Base-by-base conservation (phyloP, 2,329 filamentous ascomycete genomes). In the Blastomyces gilchristii region DNA sequence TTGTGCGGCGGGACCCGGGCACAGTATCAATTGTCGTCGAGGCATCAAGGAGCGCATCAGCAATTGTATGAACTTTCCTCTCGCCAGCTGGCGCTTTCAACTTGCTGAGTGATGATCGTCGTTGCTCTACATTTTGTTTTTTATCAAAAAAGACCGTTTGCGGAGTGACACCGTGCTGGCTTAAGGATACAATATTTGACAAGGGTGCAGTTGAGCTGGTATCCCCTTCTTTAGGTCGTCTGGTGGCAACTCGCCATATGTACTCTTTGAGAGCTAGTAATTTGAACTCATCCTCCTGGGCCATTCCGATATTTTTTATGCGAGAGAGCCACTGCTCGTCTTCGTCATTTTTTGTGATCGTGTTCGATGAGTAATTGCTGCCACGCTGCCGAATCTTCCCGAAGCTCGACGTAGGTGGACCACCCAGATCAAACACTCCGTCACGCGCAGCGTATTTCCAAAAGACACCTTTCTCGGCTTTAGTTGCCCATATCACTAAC, bases 71-170 rank as follows among this genome's bases (percentile, higher is more conserved):
- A 5, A 85, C 83, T 11, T 68, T 75, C 76, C 78, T 64, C 72
- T 79, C 63, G 64, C 73, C 65, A 49, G 62, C 73, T 68, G 61
- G 73, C 68, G 64, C 74, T 62, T 70, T 69, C 62, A 65, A 54
- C 60, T 69, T 70, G 45, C 67, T 65, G n/a, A 69, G 41, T 47
- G 72, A 68, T 54, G 64, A 67, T 67, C 66, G 68, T 62, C 70
- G 70, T 49, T 72, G 68, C 28, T 79, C 80, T 11, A 85, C 76
- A 9, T 84, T 79, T 50, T 81, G 82, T 49, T 85, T 84, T 62
- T 92, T 91, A 68, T 97, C 91, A 70, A 97, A 97, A 71, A 97
- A 88, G 1, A 99, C 87, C 0, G 90, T 97, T 71, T 96, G 90
- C 2, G 90, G 88, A 1, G 87, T 89, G 41, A 97, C 85, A 14